These are phyloP conservation scores for Didymella segeticola DNA, from an alignment of 2,329 filamentous ascomycete genomes.

Conservation along the genomic window DNA sequence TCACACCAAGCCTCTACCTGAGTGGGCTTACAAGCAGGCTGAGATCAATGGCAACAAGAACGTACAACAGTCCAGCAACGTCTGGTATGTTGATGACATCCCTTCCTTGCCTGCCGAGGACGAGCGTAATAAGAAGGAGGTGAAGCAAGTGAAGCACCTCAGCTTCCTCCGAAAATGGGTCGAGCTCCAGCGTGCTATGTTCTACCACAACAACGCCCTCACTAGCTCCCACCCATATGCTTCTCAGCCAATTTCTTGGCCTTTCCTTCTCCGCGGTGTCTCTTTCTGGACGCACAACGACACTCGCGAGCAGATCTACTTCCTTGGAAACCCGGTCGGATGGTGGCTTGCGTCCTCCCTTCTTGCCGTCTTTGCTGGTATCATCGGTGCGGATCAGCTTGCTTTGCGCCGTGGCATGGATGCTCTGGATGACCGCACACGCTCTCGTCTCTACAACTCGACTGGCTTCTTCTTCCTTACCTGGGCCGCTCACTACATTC, in stretches of 20 bases:
- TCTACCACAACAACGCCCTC: conserved; percentile 98
- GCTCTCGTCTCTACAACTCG: conserved; percentile 94
- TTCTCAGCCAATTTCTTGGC: conserved; percentile 95
- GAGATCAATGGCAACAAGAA: conserved; percentile 99
- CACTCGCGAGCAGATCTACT: conserved; percentile 96
- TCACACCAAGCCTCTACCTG: conserved; percentile 90
- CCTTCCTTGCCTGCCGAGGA: conserved; percentile 76
- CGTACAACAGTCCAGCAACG: conserved; percentile 83
- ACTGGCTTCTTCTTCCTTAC: conserved; percentile 99
- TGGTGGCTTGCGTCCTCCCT: conserved; percentile 97
- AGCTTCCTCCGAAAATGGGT: conserved; percentile 95
- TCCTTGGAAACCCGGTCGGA: conserved; percentile 93
- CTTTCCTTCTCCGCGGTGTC: conserved; percentile 93
- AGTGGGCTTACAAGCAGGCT: conserved; percentile 96
- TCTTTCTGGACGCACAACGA: conserved; percentile 99
- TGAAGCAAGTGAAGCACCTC: conserved; percentile 79
- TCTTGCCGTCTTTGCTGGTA: conserved; percentile 90
- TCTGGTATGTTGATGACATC: conserved; percentile 94
- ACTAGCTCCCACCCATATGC: conserved; percentile 97
- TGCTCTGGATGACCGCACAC: conserved; percentile 91
- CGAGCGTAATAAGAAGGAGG: conserved; percentile 75
- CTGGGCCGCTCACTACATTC: conserved; percentile 96
- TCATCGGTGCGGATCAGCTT: conserved; percentile 90
- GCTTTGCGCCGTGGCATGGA: conserved; percentile 92
- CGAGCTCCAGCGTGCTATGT: conserved; percentile 97